phyloP scores from a whole-genome alignment of 805 yeast genomes.

The Isabelozyma rhagii region DNA sequence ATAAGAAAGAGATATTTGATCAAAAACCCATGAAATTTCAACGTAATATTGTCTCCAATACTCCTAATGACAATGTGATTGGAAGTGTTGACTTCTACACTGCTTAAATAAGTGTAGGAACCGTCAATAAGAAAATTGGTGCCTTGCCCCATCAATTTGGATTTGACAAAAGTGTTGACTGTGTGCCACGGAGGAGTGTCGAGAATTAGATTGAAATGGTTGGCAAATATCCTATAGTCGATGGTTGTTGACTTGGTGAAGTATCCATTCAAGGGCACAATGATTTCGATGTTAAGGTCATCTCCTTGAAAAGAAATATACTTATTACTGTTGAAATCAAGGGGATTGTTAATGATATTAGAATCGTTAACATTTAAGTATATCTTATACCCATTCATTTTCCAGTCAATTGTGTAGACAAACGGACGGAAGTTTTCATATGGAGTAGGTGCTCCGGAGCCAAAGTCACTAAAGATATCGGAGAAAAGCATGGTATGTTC shows the following conservation, averaged over 20 bases:
- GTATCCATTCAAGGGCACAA: conserved; percentile 59
- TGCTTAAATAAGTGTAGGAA: conserved; percentile 57
- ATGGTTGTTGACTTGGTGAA: conserved; percentile 51
- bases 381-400: conserved; percentile 51
- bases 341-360: conserved; percentile 84
- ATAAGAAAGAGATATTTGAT: conserved; percentile 71
- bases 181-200: conserved; percentile 95
- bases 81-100: conserved; percentile 60
- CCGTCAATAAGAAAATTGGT: conserved; percentile 61
- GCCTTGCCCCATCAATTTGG: conserved; percentile 65
- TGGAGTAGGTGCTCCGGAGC: conserved; percentile 64
- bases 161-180: conserved; percentile 59
- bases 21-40: conserved; percentile 77
- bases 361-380: conserved; percentile 80
- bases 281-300: conserved; percentile 41
- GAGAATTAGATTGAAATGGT: conserved; percentile 57
- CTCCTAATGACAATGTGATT: conserved; percentile 69
- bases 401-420: conserved; percentile 59
- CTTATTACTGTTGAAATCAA: conserved; percentile 77
- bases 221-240: conserved; percentile 50
- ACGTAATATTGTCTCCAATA: conserved; percentile 60
- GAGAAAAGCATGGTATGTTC: conserved; percentile 76
- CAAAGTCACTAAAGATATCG: conserved; percentile 75
- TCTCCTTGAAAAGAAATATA: conserved; percentile 74
- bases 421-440: conserved; percentile 80